phyloP scores from a whole-genome alignment of 805 yeast genomes.

The Ogataea wickerhamii region DNA sequence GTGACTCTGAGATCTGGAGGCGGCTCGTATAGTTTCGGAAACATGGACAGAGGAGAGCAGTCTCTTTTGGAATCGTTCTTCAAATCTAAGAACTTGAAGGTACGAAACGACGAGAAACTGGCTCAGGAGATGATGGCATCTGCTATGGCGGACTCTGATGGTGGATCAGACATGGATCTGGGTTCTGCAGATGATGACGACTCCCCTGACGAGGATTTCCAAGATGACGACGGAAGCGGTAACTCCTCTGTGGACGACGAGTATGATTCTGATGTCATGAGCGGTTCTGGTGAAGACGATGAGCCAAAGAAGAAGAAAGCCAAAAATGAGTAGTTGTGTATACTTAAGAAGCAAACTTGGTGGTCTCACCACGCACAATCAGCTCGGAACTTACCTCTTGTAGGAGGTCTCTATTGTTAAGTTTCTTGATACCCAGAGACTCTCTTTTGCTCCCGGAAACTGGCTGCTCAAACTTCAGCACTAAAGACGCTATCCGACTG shows the following conservation, averaged over 20 bases:
- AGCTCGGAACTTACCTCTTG: slow-evolving; percentile 17
- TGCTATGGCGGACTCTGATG: slow-evolving; percentile 62
- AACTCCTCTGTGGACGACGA: slow-evolving; percentile 73
- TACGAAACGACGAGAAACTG: slow-evolving; percentile 85
- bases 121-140: slow-evolving; percentile 78
- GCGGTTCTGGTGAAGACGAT: slow-evolving; percentile 26
- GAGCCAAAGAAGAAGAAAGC: slow-evolving; percentile 29
- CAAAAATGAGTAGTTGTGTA: slow-evolving; percentile 14
- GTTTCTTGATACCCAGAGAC: slow-evolving; percentile 11
- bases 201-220: slow-evolving; percentile 84
- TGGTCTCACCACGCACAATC: not conserved
- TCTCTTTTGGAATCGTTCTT: slow-evolving; percentile 70
- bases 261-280: slow-evolving; percentile 61
- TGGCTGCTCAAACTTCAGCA: slow-evolving; percentile 19
- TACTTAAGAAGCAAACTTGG: not conserved
- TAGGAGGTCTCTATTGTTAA: slow-evolving; percentile 12
- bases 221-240: slow-evolving; percentile 42
- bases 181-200: slow-evolving; percentile 81
- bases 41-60: slow-evolving; percentile 88
- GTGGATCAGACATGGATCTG: slow-evolving; percentile 54
- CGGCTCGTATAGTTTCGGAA: slow-evolving; percentile 79
- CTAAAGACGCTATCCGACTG: slow-evolving; percentile 16
- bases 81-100: slow-evolving; percentile 69
- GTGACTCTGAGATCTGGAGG: slow-evolving; percentile 62
- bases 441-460: slow-evolving; percentile 4